phyloP scores from a whole-genome alignment of 2,329 filamentous ascomycete species.

The Neopestalotiopsis sp. region DNA sequence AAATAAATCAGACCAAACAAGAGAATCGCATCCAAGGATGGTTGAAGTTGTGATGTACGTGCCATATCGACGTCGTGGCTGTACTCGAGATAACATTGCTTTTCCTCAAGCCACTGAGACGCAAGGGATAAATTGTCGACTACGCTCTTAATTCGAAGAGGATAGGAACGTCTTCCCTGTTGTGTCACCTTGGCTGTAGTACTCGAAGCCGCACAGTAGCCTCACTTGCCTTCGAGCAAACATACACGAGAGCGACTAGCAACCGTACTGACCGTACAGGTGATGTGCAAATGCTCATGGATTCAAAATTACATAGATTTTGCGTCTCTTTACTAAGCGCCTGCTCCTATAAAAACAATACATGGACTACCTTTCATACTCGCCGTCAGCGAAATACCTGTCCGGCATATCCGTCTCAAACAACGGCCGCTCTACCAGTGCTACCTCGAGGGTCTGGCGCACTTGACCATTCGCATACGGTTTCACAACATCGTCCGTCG shows the following conservation, averaged over 20 bases:
- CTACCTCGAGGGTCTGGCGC: slow-evolving; percentile 71
- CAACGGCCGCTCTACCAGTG: slow-evolving; percentile 83
- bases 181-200: neutral
- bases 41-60: neutral
- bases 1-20: neutral
- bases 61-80: neutral
- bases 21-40: neutral
- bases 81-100: neutral
- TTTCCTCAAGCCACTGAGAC: neutral
- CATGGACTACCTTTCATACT: slow-evolving; percentile 49
- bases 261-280: neutral
- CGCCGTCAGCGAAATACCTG: slow-evolving; percentile 66
- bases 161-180: neutral
- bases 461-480: slow-evolving; percentile 17
- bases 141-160: neutral
- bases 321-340: neutral
- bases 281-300: too few species aligned
- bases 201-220: neutral
- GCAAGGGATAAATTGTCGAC: neutral
- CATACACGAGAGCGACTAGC: neutral
- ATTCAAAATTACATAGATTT: neutral
- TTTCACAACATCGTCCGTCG: slow-evolving; percentile 17
- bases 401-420: slow-evolving; percentile 82
- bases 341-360: neutral
- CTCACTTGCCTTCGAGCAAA: neutral